Percentiles rank a stretch among this genome's conserved stretches.
phyloP scores from a whole-genome alignment of 257 asterid genomes.

The Perilla frutescens region DNA sequence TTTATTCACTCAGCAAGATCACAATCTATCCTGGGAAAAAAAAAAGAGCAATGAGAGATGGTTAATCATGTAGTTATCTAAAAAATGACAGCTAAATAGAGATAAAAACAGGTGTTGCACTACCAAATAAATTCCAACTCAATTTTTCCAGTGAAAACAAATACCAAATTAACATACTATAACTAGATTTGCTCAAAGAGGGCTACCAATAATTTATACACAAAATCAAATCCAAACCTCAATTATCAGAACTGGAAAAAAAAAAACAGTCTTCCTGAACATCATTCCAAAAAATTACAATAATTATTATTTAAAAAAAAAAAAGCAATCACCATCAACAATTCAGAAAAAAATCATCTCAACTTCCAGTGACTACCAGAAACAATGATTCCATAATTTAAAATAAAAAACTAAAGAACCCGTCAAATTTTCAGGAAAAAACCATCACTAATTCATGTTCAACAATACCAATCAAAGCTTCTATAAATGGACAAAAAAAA shows the following conservation, averaged over 20 bases:
- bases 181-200: conserved; percentile 21
- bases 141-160: not conserved
- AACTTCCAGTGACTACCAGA: conserved; percentile 33
- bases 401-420: conserved; percentile 16
- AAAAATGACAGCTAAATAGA: conserved; percentile 23
- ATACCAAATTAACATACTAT: conserved; percentile 24
- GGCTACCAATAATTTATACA: conserved; percentile 4
- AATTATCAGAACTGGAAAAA: conserved; percentile 1
- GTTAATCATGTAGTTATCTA: conserved; percentile 21
- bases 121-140: conserved; percentile 22
- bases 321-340: conserved; percentile 18
- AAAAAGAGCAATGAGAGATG: not conserved
- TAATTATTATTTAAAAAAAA: not conserved
- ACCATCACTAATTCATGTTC: conserved; percentile 34
- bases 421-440: conserved; percentile 22
- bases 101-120: conserved; percentile 24
- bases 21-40: conserved; percentile 37
- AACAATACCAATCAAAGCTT: conserved; percentile 32
- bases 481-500: conserved; percentile 21
- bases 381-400: conserved; percentile 6
- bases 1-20: conserved; percentile 43
- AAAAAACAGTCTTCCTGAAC: conserved; percentile 4
- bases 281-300: conserved; percentile 23
- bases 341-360: conserved; percentile 23
- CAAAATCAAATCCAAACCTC: not conserved